phyloP scores from a whole-genome alignment of 805 yeast species.

The Hanseniaspora taiwanica region DNA sequence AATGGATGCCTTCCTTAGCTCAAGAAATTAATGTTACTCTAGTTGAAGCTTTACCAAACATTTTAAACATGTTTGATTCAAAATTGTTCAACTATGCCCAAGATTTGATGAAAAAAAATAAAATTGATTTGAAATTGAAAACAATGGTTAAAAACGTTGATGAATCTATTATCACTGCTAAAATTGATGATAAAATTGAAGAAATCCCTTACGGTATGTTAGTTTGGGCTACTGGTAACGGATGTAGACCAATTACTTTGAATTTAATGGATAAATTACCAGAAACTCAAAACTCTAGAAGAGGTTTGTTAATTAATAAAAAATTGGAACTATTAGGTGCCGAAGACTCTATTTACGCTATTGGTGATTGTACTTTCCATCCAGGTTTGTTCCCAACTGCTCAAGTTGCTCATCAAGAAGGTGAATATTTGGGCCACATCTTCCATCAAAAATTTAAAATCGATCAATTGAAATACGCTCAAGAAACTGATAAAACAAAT shows the following conservation, averaged over 20 bases:
- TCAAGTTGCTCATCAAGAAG: slow-evolving; percentile 94
- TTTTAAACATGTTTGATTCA: slow-evolving; percentile 60
- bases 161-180: slow-evolving; percentile 54
- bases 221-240: slow-evolving; percentile 97
- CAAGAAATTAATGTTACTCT: slow-evolving; percentile 72
- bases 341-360: slow-evolving; percentile 60
- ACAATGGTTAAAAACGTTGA: slow-evolving; percentile 84
- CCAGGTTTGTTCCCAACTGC: slow-evolving; percentile 93
- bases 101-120: slow-evolving; percentile 51
- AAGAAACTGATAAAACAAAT: slow-evolving; percentile 19
- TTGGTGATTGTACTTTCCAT: slow-evolving; percentile 87
- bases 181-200: slow-evolving; percentile 51
- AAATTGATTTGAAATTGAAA: slow-evolving; percentile 64
- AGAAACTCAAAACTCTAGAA: slow-evolving; percentile 71
- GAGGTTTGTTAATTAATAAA: slow-evolving; percentile 82
- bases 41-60: slow-evolving; percentile 86
- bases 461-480: slow-evolving; percentile 39
- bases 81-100: slow-evolving; percentile 68
- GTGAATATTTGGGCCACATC: slow-evolving; percentile 61
- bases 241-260: slow-evolving; percentile 64
- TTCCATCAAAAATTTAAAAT: slow-evolving; percentile 53
- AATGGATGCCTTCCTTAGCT: slow-evolving; percentile 81
- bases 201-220: slow-evolving; percentile 82
- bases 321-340: slow-evolving; percentile 74
- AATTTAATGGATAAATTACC: slow-evolving; percentile 56